A percentile compares a stretch with the other conserved stretches of the same genome.
Evolutionary conservation across 2,329 filamentous ascomycete species (phyloP).

Genomic region (Arthrobotrys entomopaga): DNA sequence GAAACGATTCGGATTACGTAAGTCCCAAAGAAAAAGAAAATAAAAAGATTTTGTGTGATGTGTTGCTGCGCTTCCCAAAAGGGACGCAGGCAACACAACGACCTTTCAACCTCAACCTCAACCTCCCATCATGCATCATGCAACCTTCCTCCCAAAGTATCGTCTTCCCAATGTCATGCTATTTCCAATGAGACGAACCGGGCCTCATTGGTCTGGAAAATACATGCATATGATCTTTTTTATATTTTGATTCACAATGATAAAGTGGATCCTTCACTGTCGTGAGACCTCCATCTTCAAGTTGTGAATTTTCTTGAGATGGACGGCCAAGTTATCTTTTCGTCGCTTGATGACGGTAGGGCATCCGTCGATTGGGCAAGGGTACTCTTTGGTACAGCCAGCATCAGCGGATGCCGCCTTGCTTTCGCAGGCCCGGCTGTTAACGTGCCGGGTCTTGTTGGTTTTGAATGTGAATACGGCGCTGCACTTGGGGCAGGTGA

Average conservation of each 20-base stretch:
- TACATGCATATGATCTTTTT: no score
- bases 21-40: constrained; percentile 30
- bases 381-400: constrained; percentile 45
- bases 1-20: constrained; percentile 36
- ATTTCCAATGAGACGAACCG: not conserved
- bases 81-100: constrained; percentile 18
- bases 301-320: constrained; percentile 50
- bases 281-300: constrained; percentile 50
- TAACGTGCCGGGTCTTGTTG: constrained; percentile 50
- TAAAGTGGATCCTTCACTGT: constrained; percentile 6
- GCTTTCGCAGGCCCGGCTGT: constrained; percentile 49
- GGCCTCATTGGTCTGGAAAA: no score
- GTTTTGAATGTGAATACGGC: constrained; percentile 52
- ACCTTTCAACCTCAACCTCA: not conserved
- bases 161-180: not conserved
- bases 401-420: constrained; percentile 21
- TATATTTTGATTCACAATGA: no score
- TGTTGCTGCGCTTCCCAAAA: constrained; percentile 29
- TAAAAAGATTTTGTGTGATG: constrained; percentile 4
- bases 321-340: constrained; percentile 51
- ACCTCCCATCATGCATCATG: not conserved
- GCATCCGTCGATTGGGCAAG: constrained; percentile 51
- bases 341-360: constrained; percentile 51
- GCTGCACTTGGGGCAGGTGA: constrained; percentile 49
- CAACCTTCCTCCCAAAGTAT: not conserved